A percentile compares a stretch with the other conserved stretches of the same genome.
Evolutionary conservation across 768 basidiomycete species (phyloP).

Genomic region (Rhodotorula kratochvilovae): DNA sequence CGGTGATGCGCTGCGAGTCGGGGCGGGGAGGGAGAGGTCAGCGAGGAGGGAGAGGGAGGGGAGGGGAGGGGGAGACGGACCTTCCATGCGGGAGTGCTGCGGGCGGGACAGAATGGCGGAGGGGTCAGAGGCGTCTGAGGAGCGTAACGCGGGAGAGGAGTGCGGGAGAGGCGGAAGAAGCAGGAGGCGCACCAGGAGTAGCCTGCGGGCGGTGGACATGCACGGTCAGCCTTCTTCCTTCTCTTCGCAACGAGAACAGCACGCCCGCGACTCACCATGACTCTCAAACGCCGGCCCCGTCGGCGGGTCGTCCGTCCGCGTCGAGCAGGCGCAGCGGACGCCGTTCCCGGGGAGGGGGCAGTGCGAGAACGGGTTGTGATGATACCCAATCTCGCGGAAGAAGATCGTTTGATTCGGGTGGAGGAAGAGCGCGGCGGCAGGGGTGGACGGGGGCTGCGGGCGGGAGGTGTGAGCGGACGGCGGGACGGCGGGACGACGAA

Average conservation of each 20-base stretch:
- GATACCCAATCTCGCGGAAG: slow-evolving; percentile 85
- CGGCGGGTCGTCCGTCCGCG: not conserved
- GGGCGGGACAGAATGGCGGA: not conserved
- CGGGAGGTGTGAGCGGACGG: too few species aligned
- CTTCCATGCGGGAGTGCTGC: slow-evolving; percentile 17
- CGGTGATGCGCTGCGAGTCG: slow-evolving; percentile 3
- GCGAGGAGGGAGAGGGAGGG: too few species aligned
- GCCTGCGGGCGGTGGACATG: too few species aligned
- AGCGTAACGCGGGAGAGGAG: too few species aligned
- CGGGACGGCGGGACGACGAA: not conserved
- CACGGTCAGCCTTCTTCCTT: not conserved
- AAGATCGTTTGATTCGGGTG: slow-evolving; percentile 83
- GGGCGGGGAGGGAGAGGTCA: not conserved
- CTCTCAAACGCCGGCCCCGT: not conserved
- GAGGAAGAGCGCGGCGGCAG: slow-evolving; percentile 83
- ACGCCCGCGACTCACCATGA: slow-evolving; percentile 11
- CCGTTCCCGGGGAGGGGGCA: slow-evolving; percentile 53
- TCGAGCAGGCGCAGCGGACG: slow-evolving; percentile 8
- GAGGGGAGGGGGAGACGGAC: not conserved
- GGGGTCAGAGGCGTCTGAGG: too few species aligned
- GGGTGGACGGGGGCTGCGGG: slow-evolving; percentile 70
- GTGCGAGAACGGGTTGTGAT: slow-evolving; percentile 90
- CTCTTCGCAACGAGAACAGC: too few species aligned
- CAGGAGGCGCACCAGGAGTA: too few species aligned
- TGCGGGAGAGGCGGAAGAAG: too few species aligned